Conservation (phyloP, 2,329 filamentous ascomycete genomes). For the Colletotrichum liaoningense region DNA sequence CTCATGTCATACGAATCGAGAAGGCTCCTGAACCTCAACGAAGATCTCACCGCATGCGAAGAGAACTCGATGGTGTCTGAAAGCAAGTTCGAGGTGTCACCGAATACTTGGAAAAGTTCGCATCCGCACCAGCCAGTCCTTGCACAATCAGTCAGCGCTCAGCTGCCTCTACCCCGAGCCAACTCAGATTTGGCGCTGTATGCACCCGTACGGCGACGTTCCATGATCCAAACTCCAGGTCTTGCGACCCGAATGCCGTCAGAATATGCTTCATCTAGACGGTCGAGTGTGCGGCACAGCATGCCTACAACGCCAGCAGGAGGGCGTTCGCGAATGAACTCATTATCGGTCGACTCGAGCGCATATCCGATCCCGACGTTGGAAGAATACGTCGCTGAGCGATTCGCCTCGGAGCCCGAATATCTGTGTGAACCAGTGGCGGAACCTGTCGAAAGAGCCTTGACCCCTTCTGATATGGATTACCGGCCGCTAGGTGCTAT, state of each 20-base stretch:
- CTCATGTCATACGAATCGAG: slow-evolving; percentile 58
- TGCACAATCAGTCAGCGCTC: slow-evolving; percentile 35
- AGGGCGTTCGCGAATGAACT: slow-evolving; percentile 50
- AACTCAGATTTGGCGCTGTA: slow-evolving; percentile 61
- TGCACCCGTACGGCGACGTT: slow-evolving; percentile 60
- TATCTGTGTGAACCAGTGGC: slow-evolving; percentile 33
- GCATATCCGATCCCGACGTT: not conserved
- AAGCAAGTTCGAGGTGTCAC: slow-evolving; percentile 45
- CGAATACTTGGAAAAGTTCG: slow-evolving; percentile 50
- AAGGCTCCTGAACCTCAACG: slow-evolving; percentile 53
- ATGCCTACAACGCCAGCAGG: slow-evolving; percentile 48
- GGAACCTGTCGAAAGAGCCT: slow-evolving; percentile 47
- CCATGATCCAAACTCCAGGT: slow-evolving; percentile 60
- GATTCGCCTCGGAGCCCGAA: slow-evolving; percentile 7
- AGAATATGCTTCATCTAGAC: slow-evolving; percentile 37
- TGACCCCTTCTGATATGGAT: slow-evolving; percentile 65
- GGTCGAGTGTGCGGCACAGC: slow-evolving; percentile 51
- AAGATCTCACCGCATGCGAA: slow-evolving; percentile 46
- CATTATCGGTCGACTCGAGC: slow-evolving; percentile 48
- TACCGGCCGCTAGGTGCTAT: slow-evolving; percentile 72
- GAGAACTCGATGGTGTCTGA: slow-evolving; percentile 49
- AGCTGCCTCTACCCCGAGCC: slow-evolving; percentile 51
- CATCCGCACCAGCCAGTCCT: slow-evolving; percentile 42
- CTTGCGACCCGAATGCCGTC: slow-evolving; percentile 55
- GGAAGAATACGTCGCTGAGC: slow-evolving; percentile 11